phyloP scores from a whole-genome alignment of 352 stramenopile genomes.

The Phytophthora pseudosyringae region DNA sequence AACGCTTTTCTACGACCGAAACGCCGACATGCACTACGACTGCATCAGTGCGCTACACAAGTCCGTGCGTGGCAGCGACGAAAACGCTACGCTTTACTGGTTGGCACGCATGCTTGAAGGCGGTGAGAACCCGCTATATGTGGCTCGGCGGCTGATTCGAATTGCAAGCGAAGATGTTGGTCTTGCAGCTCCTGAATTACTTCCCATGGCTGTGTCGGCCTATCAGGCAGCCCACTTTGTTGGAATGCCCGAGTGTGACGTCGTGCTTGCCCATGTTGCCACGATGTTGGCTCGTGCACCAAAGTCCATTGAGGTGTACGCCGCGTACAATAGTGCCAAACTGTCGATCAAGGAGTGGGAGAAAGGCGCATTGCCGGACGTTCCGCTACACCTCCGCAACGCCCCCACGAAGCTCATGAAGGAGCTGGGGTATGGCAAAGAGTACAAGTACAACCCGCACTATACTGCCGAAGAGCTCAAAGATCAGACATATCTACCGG shows the following conservation, averaged over 20 bases:
- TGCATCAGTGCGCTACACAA: conserved; percentile 89
- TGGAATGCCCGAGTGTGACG: conserved; percentile 89
- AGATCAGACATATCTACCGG: conserved; percentile 87
- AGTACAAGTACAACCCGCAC: conserved; percentile 88
- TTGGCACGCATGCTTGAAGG: conserved; percentile 87
- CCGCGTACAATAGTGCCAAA: conserved; percentile 83
- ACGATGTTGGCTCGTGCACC: conserved; percentile 80
- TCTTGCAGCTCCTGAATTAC: conserved; percentile 67
- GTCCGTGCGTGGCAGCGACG: conserved; percentile 82
- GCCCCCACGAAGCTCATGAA: conserved; percentile 84
- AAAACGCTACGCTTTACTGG: conserved; percentile 86
- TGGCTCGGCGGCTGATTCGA: conserved; percentile 81
- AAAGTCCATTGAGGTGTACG: conserved; percentile 88
- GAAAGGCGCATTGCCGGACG: conserved; percentile 63
- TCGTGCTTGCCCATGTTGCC: conserved; percentile 81
- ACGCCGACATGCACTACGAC: conserved; percentile 89
- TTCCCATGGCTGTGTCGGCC: conserved; percentile 70
- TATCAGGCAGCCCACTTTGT: conserved; percentile 81
- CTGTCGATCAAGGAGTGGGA: conserved; percentile 63
- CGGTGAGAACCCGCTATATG: conserved; percentile 84
- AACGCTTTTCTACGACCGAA: conserved; percentile 85
- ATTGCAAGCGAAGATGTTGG: conserved; percentile 89
- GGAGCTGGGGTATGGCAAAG: conserved; percentile 74
- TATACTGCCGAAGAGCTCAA: conserved; percentile 67
- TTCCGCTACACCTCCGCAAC: conserved; percentile 85